Percentiles rank a stretch among this genome's conserved stretches.
phyloP scores from a whole-genome alignment of 2,329 filamentous ascomycete species.

The Botrytis fabae region DNA sequence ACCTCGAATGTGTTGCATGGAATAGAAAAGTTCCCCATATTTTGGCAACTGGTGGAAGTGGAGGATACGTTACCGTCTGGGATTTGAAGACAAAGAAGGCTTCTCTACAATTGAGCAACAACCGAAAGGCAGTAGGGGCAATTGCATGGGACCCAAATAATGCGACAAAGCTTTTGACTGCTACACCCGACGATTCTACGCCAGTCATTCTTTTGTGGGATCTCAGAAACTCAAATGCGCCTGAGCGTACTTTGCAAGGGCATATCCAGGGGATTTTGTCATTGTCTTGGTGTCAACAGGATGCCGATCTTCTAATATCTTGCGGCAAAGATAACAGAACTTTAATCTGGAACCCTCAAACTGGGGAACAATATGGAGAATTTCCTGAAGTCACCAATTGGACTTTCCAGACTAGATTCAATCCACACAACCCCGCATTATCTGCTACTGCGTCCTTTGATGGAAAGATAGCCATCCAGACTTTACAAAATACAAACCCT shows the following conservation, averaged over 20 bases:
- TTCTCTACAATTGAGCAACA: slow-evolving; percentile 90
- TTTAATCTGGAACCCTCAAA: slow-evolving; percentile 94
- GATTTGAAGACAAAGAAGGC: slow-evolving; percentile 98
- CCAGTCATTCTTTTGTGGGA: slow-evolving; percentile 94
- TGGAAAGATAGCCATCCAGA: slow-evolving; percentile 92
- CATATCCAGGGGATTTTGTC: slow-evolving; percentile 94
- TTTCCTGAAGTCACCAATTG: slow-evolving; percentile 98
- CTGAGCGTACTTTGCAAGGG: slow-evolving; percentile 83
- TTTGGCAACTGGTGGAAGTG: slow-evolving; percentile 86
- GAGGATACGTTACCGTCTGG: slow-evolving; percentile 97
- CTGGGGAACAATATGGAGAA: slow-evolving; percentile 82
- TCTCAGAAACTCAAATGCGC: slow-evolving; percentile 91
- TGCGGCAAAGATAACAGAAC: slow-evolving; percentile 97
- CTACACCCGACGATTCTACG: slow-evolving; percentile 83
- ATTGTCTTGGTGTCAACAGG: slow-evolving; percentile 91
- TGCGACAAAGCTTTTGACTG: slow-evolving; percentile 90
- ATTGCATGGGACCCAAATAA: slow-evolving; percentile 97
- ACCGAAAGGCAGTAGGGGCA: slow-evolving; percentile 89
- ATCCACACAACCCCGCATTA: slow-evolving; percentile 87
- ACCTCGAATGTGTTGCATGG: slow-evolving; percentile 96
- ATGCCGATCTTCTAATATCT: slow-evolving; percentile 84
- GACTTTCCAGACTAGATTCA: slow-evolving; percentile 95
- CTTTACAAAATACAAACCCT: slow-evolving; percentile 88
- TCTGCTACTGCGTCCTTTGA: slow-evolving; percentile 96
- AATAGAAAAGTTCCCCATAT: slow-evolving; percentile 98